Evolutionary conservation across 192 early-diverging fungal species (phyloP).

Genomic region (Backusella westeae): DNA sequence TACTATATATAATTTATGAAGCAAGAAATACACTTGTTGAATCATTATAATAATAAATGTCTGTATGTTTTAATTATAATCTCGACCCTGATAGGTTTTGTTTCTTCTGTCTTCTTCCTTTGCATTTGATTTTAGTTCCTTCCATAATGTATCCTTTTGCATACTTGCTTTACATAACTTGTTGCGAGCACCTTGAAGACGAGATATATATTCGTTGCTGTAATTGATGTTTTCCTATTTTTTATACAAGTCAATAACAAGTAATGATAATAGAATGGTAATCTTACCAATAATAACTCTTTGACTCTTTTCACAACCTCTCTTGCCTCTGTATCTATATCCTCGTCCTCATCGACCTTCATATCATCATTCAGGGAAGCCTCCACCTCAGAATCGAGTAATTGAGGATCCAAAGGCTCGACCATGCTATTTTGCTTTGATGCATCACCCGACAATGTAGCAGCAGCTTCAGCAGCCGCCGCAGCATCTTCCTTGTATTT

Average conservation of each 20-base stretch:
- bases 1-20: background rate
- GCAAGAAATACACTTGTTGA: background rate
- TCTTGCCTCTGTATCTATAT: slow-evolving; percentile 17
- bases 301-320: slow-evolving; percentile 25
- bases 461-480: slow-evolving; percentile 27
- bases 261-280: too few species aligned
- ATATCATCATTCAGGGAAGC: background rate
- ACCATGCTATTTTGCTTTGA: slow-evolving; percentile 21
- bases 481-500: slow-evolving; percentile 14
- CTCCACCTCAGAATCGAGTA: slow-evolving; percentile 9
- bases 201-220: slow-evolving; percentile 56
- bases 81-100: background rate
- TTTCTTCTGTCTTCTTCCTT: slow-evolving; percentile 29
- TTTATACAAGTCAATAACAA: background rate
- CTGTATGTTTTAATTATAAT: background rate
- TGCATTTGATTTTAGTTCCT: slow-evolving; percentile 41
- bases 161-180: slow-evolving; percentile 46
- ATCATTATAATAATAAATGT: background rate
- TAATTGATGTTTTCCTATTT: slow-evolving; percentile 57
- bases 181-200: slow-evolving; percentile 51
- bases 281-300: slow-evolving; percentile 28
- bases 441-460: slow-evolving; percentile 7
- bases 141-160: slow-evolving; percentile 51
- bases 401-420: slow-evolving; percentile 25
- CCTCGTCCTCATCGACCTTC: background rate